Percentiles rank a stretch among this genome's conserved stretches.
These are phyloP conservation scores for Penicillium tannophilum DNA, from an alignment of 495 filamentous ascomycete species.

Conservation along the genomic window DNA sequence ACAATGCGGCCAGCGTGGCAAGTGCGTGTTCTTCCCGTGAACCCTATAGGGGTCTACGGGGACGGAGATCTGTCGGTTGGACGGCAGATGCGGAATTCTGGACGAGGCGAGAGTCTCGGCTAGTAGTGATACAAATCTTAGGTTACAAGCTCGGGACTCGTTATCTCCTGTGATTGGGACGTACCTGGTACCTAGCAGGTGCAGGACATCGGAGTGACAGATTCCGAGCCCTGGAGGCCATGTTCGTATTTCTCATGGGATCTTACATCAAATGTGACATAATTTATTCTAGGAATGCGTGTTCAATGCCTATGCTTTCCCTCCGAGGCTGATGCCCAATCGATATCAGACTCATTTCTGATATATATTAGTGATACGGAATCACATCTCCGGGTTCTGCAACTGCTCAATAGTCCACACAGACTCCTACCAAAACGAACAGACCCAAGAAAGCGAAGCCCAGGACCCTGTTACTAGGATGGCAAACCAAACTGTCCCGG, in stretches of 20 bases:
- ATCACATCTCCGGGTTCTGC: too few species aligned
- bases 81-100: conserved; percentile 18
- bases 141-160: not conserved
- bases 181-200: not conserved
- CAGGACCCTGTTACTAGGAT: not conserved
- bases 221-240: too few species aligned
- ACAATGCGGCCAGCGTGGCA: not conserved
- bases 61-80: conserved; percentile 14
- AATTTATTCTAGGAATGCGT: too few species aligned
- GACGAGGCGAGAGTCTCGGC: not conserved
- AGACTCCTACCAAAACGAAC: not conserved
- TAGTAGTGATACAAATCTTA: not conserved
- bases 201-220: not conserved
- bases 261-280: too few species aligned
- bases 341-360: too few species aligned
- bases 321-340: too few species aligned
- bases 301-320: too few species aligned
- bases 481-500: not conserved
- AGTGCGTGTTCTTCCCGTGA: not conserved
- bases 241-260: too few species aligned
- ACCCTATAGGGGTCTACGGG: not conserved
- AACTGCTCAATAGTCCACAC: not conserved
- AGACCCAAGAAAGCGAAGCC: not conserved
- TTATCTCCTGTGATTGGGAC: not conserved
- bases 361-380: too few species aligned